phyloP scores from a whole-genome alignment of 83 land plant genomes.

The Thuja plicata region DNA sequence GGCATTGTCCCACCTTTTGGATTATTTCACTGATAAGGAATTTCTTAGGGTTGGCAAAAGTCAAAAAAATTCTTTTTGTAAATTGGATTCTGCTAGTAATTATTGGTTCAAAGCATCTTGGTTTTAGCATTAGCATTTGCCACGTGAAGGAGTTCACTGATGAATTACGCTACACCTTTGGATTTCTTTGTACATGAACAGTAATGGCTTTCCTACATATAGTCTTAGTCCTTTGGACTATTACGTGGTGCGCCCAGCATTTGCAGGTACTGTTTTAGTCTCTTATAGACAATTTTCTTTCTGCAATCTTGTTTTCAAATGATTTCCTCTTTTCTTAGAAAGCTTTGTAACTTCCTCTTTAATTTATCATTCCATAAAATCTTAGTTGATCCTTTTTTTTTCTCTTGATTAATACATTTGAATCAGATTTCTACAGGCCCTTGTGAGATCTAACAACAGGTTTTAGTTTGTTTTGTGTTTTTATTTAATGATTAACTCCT shows the following conservation, averaged over 20 bases:
- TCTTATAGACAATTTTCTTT: neutral
- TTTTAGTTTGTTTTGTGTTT: too few relatives aligned
- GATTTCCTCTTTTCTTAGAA: too few relatives aligned
- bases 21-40: neutral
- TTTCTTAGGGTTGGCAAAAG: neutral
- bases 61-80: neutral
- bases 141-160: neutral
- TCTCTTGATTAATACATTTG: too few relatives aligned
- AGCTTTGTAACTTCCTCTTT: too few relatives aligned
- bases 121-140: neutral
- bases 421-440: too few relatives aligned
- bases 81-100: neutral
- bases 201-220: neutral
- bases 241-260: neutral
- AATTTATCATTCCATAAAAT: too few relatives aligned
- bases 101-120: conserved; percentile 1
- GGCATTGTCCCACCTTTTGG: neutral
- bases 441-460: too few relatives aligned
- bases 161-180: neutral
- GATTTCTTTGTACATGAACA: neutral
- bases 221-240: neutral
- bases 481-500: too few relatives aligned
- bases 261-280: neutral
- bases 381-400: too few relatives aligned
- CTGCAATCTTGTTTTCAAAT: neutral